These are phyloP conservation scores for Globisporangium ultimum DNA, from an alignment of 352 stramenopile species.

Conservation along the genomic window DNA sequence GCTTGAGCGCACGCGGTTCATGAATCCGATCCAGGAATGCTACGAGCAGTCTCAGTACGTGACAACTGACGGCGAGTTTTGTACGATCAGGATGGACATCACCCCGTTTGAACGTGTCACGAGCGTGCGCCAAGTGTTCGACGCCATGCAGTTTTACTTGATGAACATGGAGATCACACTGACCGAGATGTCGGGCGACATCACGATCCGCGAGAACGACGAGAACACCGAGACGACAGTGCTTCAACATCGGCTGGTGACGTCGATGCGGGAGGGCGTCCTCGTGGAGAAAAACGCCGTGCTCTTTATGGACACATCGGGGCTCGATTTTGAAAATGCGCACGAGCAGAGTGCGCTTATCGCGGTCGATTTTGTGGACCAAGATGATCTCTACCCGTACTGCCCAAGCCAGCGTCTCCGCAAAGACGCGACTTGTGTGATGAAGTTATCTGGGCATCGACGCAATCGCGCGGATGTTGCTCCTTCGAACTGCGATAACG, in stretches of 20 bases:
- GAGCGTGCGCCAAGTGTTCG: conserved; percentile 33
- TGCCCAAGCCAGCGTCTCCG: conserved; percentile 12
- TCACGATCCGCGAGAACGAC: conserved; percentile 40
- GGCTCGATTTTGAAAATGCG: neutral
- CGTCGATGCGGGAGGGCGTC: neutral
- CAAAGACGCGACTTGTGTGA: conserved; percentile 18
- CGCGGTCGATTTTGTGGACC: conserved; percentile 9
- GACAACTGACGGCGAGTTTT: conserved; percentile 34
- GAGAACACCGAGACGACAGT: neutral
- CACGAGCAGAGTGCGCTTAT: conserved; percentile 7
- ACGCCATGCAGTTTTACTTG: conserved; percentile 36
- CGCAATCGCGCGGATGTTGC: neutral
- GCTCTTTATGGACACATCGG: conserved; percentile 13
- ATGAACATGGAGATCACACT: conserved; percentile 44
- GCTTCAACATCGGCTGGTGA: conserved; percentile 9
- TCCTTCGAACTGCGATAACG: neutral
- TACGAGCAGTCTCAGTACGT: conserved; percentile 43
- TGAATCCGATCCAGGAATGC: conserved; percentile 25
- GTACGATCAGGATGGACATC: conserved; percentile 41
- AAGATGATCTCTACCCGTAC: conserved; percentile 19
- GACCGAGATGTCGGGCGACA: conserved; percentile 32
- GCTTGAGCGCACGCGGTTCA: conserved; percentile 20
- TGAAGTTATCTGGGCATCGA: conserved; percentile 2
- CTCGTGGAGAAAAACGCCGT: conserved; percentile 7
- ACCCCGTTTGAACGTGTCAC: conserved; percentile 28